Evolutionary conservation across 2,329 filamentous ascomycete genomes (phyloP), one percentile per base, ranked within the genome.

Genomic region (Leptographium procerum): DNA sequence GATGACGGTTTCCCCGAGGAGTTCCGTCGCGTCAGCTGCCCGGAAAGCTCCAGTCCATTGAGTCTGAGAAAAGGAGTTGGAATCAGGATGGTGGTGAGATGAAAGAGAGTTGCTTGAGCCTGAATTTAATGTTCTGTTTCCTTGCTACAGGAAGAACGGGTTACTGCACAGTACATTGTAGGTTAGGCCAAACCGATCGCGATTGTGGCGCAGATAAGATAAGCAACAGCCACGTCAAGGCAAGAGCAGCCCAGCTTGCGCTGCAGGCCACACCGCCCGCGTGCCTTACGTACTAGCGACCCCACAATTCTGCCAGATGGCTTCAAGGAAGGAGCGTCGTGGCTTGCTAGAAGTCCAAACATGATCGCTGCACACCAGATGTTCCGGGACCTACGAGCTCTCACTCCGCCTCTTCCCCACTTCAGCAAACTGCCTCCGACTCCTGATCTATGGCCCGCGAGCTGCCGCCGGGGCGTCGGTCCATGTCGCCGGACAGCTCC

Each of bases 401-500:
- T 26, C 47, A 11, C 47, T 50, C 26, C 7, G 45, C 47, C 19
- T 50, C 26, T 26, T 26, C 8, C 14, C 24, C 26, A 26, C 24
- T 67, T 11, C 54, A 4, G 40, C 40, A 43, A n/a, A 3, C 74
- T 63, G 33, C 13, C 48, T 26, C 56, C 34, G 40, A 43, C 22
- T 40, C 8, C 24, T 5, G 31, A 14, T 22, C 53, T 53, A 88
- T 88, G 85, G 78, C 82, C 68, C 81, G 84, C 75, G 85, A 88
- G 71, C 76, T 78, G 59, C 76, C 74, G 64, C 72, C 75, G 63
- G 74, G 75, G 64, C 79, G 78, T 61, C 79, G 78, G 67, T 84
- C 83, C 59, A 73, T 77, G 65, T 94, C 91, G 62, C 90, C 90
- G 67, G 84, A 89, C 69, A 91, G 87, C 79, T 94, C 90, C 70